Evolutionary conservation across 2,329 filamentous ascomycete genomes (phyloP).

Genomic region (Clonostachys chloroleuca): DNA sequence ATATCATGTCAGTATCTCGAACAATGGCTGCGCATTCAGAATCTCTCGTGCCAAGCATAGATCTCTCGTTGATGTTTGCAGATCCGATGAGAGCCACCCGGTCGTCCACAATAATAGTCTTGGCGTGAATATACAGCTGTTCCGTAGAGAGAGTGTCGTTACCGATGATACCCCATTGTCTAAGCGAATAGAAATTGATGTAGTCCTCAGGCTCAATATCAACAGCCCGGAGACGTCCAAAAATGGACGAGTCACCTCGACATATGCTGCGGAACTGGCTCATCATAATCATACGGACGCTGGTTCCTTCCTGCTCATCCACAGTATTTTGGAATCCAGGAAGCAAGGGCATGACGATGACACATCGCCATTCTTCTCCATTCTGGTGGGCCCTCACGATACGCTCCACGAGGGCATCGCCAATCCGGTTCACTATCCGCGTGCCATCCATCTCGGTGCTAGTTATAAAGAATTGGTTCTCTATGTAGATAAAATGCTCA

Average conservation of each 20-base stretch:
- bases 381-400: constrained; percentile 81
- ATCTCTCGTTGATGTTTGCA: constrained; percentile 97
- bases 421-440: constrained; percentile 88
- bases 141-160: constrained; percentile 85
- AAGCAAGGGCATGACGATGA: constrained; percentile 90
- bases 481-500: constrained; percentile 96
- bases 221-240: constrained; percentile 72
- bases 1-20: constrained; percentile 87
- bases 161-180: constrained; percentile 89
- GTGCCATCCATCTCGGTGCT: constrained; percentile 85
- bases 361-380: constrained; percentile 83
- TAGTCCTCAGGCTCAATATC: constrained; percentile 93
- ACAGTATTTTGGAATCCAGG: constrained; percentile 98
- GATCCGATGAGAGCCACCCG: constrained; percentile 91
- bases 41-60: constrained; percentile 87
- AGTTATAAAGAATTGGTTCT: constrained; percentile 98
- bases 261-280: constrained; percentile 97
- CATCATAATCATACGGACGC: constrained; percentile 91
- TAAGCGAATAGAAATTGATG: constrained; percentile 89
- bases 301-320: constrained; percentile 88
- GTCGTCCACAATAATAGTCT: constrained; percentile 94
- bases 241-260: constrained; percentile 87
- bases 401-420: constrained; percentile 88
- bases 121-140: constrained; percentile 97
- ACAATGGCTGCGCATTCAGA: constrained; percentile 90